These are phyloP conservation scores for Phragmites australis DNA, from an alignment of 176 grass and related monocot species.

Conservation along the genomic window DNA sequence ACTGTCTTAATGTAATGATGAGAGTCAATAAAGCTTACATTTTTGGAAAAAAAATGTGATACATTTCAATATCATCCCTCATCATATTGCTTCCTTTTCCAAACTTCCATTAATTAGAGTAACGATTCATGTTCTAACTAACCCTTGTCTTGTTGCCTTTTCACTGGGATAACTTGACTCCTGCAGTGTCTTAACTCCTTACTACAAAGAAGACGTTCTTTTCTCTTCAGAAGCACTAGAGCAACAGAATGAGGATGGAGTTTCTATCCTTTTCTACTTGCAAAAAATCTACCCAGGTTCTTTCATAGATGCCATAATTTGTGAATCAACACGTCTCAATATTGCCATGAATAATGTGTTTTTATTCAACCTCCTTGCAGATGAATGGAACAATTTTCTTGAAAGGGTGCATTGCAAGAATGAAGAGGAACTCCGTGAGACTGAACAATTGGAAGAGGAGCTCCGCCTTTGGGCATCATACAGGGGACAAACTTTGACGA, in stretches of 20 bases:
- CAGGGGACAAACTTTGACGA: conserved; percentile 92
- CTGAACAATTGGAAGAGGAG: conserved; percentile 66
- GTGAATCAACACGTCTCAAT: not conserved
- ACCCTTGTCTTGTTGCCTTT: not conserved
- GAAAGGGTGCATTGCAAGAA: conserved; percentile 59
- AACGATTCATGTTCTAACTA: conserved; percentile 21
- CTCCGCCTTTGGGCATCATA: conserved; percentile 96
- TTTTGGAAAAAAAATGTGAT: too few relatives aligned
- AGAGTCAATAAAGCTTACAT: too few relatives aligned
- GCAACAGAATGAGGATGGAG: conserved; percentile 85
- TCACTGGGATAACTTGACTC: conserved; percentile 27
- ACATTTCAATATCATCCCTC: not conserved
- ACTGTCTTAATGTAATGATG: too few relatives aligned
- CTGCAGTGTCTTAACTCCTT: conserved; percentile 94
- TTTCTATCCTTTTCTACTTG: conserved; percentile 97
- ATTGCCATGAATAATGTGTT: not conserved
- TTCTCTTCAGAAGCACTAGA: conserved; percentile 74
- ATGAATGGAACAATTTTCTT: conserved; percentile 98
- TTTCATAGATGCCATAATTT: conserved; percentile 18
- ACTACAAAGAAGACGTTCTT: conserved; percentile 90
- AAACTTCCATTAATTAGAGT: conserved; percentile 2
- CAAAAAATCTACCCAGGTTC: conserved; percentile 98
- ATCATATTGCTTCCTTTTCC: not conserved
- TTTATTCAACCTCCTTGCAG: conserved; percentile 43
- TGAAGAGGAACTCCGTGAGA: conserved; percentile 73